Percentiles rank a stretch among this genome's conserved stretches.
Conservation (phyloP, 805 yeast genomes). For the Suhomyces canberraensis region DNA sequence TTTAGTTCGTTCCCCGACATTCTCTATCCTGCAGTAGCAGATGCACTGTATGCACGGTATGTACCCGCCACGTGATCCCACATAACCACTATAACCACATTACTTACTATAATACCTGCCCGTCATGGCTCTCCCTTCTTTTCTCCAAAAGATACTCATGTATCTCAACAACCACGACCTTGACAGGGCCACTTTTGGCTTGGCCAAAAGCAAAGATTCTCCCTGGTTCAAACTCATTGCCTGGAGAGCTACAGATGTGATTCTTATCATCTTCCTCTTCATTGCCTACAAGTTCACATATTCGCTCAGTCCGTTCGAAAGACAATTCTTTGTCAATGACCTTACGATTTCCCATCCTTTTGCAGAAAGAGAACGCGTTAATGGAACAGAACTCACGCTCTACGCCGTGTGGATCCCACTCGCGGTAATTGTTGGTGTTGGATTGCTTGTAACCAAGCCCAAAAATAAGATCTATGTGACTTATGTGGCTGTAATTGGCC, state of each 20-base stretch:
- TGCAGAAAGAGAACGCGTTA: slow-evolving; percentile 71
- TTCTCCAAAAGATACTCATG: no score
- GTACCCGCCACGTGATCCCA: no score
- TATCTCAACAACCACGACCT: slow-evolving; percentile 2
- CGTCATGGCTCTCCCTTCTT: no score
- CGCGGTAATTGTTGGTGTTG: slow-evolving; percentile 31
- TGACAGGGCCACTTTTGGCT: slow-evolving; percentile 29
- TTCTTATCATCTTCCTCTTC: slow-evolving; percentile 19
- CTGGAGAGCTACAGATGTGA: slow-evolving; percentile 26
- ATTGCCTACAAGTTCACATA: slow-evolving; percentile 21
- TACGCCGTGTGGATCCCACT: slow-evolving; percentile 53
- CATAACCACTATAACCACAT: no score
- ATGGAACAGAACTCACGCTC: slow-evolving; percentile 50
- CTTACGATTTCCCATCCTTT: slow-evolving; percentile 77
- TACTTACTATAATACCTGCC: no score
- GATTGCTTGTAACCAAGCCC: slow-evolving; percentile 45
- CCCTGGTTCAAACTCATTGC: slow-evolving; percentile 10
- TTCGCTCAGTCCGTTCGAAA: slow-evolving; percentile 57
- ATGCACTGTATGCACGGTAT: no score
- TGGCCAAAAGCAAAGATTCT: slow-evolving; percentile 4
- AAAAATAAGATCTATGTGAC: slow-evolving; percentile 46
- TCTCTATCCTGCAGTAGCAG: no score
- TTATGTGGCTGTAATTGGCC: slow-evolving; percentile 66
- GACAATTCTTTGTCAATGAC: slow-evolving; percentile 77
- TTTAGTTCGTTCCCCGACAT: no score